A percentile compares a stretch with the other conserved stretches of the same genome.
Conservation (phyloP, 768 basidiomycete genomes). For the Nevesoporus exiguus region DNA sequence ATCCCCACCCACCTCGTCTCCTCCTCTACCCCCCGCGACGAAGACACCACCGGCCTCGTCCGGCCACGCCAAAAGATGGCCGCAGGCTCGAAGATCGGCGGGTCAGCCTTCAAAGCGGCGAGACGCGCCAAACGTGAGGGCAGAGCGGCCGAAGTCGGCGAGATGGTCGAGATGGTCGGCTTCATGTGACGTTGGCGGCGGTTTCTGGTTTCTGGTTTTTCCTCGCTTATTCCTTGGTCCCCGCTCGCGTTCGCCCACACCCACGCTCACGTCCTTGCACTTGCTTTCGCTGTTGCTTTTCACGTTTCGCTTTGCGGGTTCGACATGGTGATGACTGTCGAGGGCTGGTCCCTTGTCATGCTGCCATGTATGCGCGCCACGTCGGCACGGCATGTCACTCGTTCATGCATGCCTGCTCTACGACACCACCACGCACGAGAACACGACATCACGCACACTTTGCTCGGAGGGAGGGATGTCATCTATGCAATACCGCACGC, state of each 20-base stretch:
- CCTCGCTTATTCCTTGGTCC: too few relatives aligned
- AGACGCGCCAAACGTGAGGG: conserved; percentile 27
- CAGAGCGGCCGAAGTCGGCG: conserved; percentile 11
- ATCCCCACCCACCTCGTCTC: conserved; percentile 15
- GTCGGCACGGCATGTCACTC: not conserved
- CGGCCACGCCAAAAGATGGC: conserved; percentile 19
- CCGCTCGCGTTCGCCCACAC: not conserved
- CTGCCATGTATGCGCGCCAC: not conserved
- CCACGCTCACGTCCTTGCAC: too few relatives aligned
- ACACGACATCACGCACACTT: not conserved
- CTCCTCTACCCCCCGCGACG: not conserved
- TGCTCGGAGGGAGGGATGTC: not conserved
- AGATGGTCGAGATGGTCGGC: conserved; percentile 31
- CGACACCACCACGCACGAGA: not conserved
- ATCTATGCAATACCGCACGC: too few relatives aligned
- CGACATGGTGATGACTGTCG: not conserved
- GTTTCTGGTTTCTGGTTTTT: too few relatives aligned
- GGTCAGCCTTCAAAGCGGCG: conserved; percentile 30
- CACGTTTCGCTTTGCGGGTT: not conserved
- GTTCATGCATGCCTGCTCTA: not conserved
- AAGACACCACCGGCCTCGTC: conserved; percentile 18
- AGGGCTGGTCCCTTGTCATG: not conserved
- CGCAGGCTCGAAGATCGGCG: conserved; percentile 26
- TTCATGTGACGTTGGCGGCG: conserved; percentile 21
- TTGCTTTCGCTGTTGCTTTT: not conserved